Evolutionary conservation across 164 flowering plant genomes (phyloP).

Genomic region (Berberis thunbergii): DNA sequence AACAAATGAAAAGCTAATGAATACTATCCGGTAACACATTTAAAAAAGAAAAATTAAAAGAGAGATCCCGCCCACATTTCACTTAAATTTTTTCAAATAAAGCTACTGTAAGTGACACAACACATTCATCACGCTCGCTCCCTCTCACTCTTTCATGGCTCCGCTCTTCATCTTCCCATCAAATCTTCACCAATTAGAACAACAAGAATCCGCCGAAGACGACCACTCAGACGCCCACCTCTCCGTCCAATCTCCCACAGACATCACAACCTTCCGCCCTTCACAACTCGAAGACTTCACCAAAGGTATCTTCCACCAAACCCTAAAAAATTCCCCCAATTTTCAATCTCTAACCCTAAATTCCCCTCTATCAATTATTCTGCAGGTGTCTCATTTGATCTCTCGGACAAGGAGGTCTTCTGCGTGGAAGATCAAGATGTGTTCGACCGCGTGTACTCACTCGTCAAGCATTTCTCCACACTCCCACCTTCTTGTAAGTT

Average conservation of each 20-base stretch:
- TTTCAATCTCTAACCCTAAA: neutral
- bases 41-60: too few species aligned
- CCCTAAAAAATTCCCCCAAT: neutral
- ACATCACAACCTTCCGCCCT: constrained; percentile 43
- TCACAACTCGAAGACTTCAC: constrained; percentile 84
- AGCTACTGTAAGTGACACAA: neutral
- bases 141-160: constrained; percentile 42
- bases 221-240: constrained; percentile 33
- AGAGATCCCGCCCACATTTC: neutral
- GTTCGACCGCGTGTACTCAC: constrained; percentile 77
- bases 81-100: neutral
- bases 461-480: constrained; percentile 38
- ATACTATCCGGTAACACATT: too few species aligned
- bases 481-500: constrained; percentile 50
- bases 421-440: constrained; percentile 86
- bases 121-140: constrained; percentile 6
- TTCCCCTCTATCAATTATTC: neutral
- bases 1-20: too few species aligned
- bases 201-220: constrained; percentile 40
- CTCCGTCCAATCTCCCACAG: constrained; percentile 37
- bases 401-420: constrained; percentile 86
- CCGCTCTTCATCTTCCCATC: constrained; percentile 65
- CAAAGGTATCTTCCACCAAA: constrained; percentile 45
- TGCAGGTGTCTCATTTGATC: constrained; percentile 67
- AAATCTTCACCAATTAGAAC: constrained; percentile 17